Evolutionary conservation across 1,139 yeast genomes (phyloP).

Genomic region (Lodderomyces margitis): DNA sequence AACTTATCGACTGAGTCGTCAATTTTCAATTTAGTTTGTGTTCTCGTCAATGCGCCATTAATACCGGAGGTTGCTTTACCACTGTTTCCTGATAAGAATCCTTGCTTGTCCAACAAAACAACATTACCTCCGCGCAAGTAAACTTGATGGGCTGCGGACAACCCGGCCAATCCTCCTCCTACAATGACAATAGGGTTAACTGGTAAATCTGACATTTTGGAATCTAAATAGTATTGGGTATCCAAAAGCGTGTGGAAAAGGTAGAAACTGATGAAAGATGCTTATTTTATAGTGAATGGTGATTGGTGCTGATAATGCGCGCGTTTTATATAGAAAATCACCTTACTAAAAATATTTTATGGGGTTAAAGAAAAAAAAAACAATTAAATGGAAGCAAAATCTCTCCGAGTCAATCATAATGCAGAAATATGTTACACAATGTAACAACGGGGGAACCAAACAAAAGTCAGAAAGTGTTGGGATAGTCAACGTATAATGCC

Average conservation of each 20-base stretch:
- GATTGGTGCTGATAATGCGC: conserved; percentile 4
- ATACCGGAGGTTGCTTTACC: conserved; percentile 83
- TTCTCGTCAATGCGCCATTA: conserved; percentile 67
- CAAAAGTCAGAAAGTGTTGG: too few species aligned
- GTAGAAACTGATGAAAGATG: background rate
- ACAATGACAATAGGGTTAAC: conserved; percentile 56
- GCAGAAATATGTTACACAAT: too few species aligned
- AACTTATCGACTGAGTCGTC: conserved; percentile 59
- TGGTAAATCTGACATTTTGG: conserved; percentile 21
- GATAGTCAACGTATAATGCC: too few species aligned
- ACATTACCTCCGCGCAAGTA: conserved; percentile 56
- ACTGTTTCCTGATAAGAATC: conserved; percentile 72
- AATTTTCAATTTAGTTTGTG: conserved; percentile 52
- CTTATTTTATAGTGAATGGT: background rate
- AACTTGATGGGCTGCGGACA: conserved; percentile 71
- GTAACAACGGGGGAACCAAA: too few species aligned
- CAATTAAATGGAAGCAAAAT: too few species aligned
- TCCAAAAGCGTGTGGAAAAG: background rate
- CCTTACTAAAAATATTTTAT: too few species aligned
- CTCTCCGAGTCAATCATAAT: too few species aligned
- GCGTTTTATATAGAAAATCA: background rate
- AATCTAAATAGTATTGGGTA: background rate
- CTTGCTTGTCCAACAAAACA: conserved; percentile 59
- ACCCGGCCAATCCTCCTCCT: conserved; percentile 81
- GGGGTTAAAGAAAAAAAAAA: too few species aligned